Conservation (phyloP, 768 basidiomycete species). For the Heimioporus sp. region DNA sequence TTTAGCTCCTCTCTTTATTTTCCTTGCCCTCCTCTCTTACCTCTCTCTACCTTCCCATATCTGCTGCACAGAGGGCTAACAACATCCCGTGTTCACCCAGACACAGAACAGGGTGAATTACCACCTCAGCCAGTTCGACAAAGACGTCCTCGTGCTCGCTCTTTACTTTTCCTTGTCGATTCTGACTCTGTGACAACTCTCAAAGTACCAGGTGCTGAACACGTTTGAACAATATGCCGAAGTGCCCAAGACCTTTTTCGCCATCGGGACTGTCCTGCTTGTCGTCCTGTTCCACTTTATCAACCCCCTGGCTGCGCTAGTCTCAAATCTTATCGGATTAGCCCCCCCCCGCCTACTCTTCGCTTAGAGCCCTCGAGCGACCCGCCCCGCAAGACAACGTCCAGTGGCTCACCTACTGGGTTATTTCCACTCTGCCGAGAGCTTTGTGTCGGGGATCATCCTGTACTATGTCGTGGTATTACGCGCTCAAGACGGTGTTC, state of each 20-base stretch:
- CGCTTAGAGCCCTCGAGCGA: too few relatives aligned
- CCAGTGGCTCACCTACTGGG: constrained; percentile 97
- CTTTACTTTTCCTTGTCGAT: not conserved
- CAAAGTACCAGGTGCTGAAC: constrained; percentile 85
- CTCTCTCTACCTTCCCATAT: too few relatives aligned
- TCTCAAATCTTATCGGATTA: too few relatives aligned
- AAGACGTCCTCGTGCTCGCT: constrained; percentile 65
- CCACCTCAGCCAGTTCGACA: constrained; percentile 90
- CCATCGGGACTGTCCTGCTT: too few relatives aligned
- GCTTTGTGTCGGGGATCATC: constrained; percentile 75
- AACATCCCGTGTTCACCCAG: constrained; percentile 84
- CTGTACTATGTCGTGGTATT: constrained; percentile 97
- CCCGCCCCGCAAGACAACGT: constrained; percentile 81
- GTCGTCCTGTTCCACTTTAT: too few relatives aligned
- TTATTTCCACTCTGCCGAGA: constrained; percentile 90
- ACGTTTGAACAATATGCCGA: constrained; percentile 85
- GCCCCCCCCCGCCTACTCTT: too few relatives aligned
- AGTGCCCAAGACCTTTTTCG: too few relatives aligned
- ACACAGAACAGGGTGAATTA: constrained; percentile 78
- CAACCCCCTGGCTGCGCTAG: too few relatives aligned
- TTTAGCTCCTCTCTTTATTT: too few relatives aligned
- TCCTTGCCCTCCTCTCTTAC: too few relatives aligned
- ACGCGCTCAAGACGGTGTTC: constrained; percentile 80
- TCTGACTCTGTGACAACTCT: constrained; percentile 46
- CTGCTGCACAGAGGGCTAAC: constrained; percentile 76